Percentiles rank a stretch among this genome's conserved stretches.
These are phyloP conservation scores for Fraxinus greggii DNA, from an alignment of 305 asterid genomes.

Conservation along the genomic window DNA sequence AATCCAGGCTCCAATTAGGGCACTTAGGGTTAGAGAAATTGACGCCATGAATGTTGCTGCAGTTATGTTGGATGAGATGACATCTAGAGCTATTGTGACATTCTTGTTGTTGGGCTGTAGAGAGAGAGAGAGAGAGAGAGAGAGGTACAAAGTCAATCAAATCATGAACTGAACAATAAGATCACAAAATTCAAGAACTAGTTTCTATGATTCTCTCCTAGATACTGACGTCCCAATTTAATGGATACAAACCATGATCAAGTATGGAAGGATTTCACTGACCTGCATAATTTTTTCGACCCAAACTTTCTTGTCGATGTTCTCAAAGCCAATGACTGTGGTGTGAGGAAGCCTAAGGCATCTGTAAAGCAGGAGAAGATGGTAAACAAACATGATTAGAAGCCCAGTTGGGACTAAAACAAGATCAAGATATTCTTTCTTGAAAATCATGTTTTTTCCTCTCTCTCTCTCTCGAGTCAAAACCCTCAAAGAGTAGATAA, in stretches of 20 bases:
- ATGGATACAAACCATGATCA: neutral
- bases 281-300: constrained; percentile 70
- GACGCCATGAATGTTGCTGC: constrained; percentile 65
- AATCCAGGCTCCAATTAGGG: constrained; percentile 73
- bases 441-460: constrained; percentile 30
- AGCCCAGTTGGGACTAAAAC: constrained; percentile 59
- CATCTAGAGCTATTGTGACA: constrained; percentile 52
- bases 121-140: no score
- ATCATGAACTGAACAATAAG: neutral
- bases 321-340: constrained; percentile 72
- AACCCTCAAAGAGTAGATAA: neutral
- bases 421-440: constrained; percentile 58
- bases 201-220: neutral
- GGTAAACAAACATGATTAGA: constrained; percentile 55
- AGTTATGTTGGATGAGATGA: constrained; percentile 49
- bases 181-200: neutral
- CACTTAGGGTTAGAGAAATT: constrained; percentile 50
- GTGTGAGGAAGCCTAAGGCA: constrained; percentile 69
- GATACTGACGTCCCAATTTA: neutral
- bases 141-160: neutral
- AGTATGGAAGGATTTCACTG: neutral
- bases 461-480: neutral
- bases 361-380: constrained; percentile 58
- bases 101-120: constrained; percentile 45
- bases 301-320: constrained; percentile 66